These are phyloP conservation scores for Tetrahymena borealis DNA, from an alignment of 73 alveolate species.

Conservation along the genomic window DNA sequence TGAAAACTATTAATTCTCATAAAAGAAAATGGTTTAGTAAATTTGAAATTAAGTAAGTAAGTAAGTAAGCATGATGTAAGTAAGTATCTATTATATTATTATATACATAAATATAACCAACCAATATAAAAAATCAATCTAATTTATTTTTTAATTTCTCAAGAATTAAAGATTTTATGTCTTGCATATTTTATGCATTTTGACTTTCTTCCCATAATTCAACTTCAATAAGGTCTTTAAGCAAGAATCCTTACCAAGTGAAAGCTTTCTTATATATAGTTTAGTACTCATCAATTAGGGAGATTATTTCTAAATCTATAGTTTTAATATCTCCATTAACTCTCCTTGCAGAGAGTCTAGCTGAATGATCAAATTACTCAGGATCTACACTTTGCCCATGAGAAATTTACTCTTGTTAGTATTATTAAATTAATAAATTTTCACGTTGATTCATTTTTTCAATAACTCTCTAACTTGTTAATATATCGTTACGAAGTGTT, in stretches of 20 bases:
- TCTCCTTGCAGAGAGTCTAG: background rate
- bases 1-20: too few relatives aligned
- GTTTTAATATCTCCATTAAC: background rate
- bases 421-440: background rate
- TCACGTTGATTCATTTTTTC: background rate
- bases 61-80: too few relatives aligned
- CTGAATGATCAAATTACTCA: background rate
- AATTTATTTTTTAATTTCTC: background rate
- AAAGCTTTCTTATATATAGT: background rate
- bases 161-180: background rate
- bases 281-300: background rate
- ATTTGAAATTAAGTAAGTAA: too few relatives aligned
- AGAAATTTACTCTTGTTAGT: background rate
- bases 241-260: background rate
- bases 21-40: too few relatives aligned
- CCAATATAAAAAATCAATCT: background rate
- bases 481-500: background rate
- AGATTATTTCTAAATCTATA: background rate
- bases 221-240: background rate
- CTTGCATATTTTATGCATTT: background rate
- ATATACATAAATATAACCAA: too few relatives aligned
- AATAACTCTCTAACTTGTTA: background rate
- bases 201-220: background rate
- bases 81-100: too few relatives aligned
- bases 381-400: background rate